Evolutionary conservation across 352 stramenopile genomes (phyloP).

Genomic region (Globisporangium lucens): DNA sequence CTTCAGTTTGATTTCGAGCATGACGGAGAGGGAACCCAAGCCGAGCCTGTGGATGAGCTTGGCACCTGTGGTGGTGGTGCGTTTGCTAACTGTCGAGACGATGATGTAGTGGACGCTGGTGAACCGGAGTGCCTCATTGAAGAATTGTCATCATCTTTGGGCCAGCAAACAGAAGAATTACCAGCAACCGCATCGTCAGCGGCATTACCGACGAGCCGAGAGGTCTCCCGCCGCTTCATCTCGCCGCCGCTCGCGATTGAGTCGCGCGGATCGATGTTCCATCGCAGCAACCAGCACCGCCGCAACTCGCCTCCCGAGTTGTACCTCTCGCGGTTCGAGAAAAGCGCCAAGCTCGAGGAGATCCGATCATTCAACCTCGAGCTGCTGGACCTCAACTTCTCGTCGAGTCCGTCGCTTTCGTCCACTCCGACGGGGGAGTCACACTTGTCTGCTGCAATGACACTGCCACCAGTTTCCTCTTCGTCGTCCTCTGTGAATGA

Average conservation of each 20-base stretch:
- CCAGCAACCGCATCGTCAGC: not conserved
- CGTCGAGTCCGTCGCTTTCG: not conserved
- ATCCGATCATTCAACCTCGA: slow-evolving; percentile 27
- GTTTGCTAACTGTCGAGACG: not conserved
- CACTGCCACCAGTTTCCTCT: not conserved
- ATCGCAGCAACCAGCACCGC: slow-evolving; percentile 33
- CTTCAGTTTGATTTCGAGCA: slow-evolving; percentile 18
- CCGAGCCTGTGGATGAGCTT: not conserved
- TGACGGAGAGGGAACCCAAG: not conserved
- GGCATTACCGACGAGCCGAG: not conserved
- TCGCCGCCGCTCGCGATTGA: slow-evolving; percentile 56
- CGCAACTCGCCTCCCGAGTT: slow-evolving; percentile 69
- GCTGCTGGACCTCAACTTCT: slow-evolving; percentile 15
- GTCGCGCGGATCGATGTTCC: slow-evolving; percentile 28
- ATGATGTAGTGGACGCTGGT: not conserved
- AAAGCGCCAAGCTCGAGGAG: slow-evolving; percentile 42
- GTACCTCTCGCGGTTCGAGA: slow-evolving; percentile 53
- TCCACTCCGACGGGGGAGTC: slow-evolving; percentile 14
- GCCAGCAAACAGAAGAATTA: not conserved
- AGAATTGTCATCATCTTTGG: not conserved
- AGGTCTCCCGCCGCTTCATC: slow-evolving; percentile 27
- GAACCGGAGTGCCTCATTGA: not conserved
- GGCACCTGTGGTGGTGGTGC: not conserved
- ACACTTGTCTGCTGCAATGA: not conserved
- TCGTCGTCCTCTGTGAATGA: slow-evolving; percentile 1